Conservation (phyloP, 257 asterid species). For the Knoxia roxburghii region DNA sequence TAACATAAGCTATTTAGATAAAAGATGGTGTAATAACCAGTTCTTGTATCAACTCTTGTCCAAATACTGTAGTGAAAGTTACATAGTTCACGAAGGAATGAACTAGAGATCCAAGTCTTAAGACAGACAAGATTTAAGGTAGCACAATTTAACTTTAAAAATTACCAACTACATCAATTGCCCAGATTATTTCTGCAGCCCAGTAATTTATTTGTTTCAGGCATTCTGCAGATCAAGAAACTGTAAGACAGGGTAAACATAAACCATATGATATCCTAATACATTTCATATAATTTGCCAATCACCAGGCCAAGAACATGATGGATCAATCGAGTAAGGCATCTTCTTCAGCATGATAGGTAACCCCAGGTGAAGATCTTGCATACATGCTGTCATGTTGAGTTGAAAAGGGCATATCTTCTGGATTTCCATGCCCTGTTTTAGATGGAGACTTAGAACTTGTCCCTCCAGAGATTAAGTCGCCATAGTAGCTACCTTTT, state of each 20-base stretch:
- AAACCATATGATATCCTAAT: neutral
- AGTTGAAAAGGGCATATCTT: neutral
- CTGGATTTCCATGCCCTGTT: neutral
- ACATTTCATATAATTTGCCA: neutral
- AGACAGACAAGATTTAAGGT: neutral
- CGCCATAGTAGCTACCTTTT: neutral
- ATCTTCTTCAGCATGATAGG: neutral
- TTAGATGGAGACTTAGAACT: neutral
- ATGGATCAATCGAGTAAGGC: neutral
- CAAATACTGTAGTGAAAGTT: conserved; percentile 1
- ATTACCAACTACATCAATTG: too few relatives aligned
- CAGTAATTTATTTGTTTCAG: neutral
- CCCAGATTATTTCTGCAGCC: too few relatives aligned
- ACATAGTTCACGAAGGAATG: too few relatives aligned
- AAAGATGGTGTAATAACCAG: neutral
- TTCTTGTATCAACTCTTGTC: conserved; percentile 4
- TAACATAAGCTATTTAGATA: conserved; percentile 18
- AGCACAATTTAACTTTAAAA: neutral
- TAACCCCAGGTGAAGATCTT: neutral
- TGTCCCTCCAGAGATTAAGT: neutral
- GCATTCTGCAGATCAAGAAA: neutral
- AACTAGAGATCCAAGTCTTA: too few relatives aligned
- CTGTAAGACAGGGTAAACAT: neutral
- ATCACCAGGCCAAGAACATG: neutral
- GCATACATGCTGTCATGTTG: neutral